These are phyloP conservation scores for Ophiocordyceps sinensis DNA, from an alignment of 2,329 filamentous ascomycete genomes.

Conservation along the genomic window DNA sequence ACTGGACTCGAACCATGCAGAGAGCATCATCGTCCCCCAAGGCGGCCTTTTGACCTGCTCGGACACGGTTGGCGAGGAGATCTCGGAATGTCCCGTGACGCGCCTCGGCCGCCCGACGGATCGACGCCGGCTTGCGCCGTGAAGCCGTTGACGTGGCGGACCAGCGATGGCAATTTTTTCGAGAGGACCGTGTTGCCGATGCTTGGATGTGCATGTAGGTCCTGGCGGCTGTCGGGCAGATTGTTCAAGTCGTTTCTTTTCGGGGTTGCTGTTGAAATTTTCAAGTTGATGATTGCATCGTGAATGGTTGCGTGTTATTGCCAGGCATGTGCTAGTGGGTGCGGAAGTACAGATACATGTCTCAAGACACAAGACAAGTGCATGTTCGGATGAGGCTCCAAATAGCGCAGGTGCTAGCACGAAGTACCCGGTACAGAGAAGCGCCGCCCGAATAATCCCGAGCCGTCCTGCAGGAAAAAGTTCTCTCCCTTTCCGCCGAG, in stretches of 20 bases:
- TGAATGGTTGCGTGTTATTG: too few relatives aligned
- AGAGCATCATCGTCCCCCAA: neutral
- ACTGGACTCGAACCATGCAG: neutral
- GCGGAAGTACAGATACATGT: too few relatives aligned
- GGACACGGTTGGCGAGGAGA: neutral
- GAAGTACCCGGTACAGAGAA: neutral
- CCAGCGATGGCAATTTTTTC: neutral
- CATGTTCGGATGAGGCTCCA: too few relatives aligned
- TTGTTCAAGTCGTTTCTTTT: too few relatives aligned
- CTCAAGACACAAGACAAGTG: too few relatives aligned
- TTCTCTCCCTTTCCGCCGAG: neutral
- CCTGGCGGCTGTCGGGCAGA: too few relatives aligned
- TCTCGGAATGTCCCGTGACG: conserved; percentile 1
- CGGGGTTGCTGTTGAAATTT: too few relatives aligned
- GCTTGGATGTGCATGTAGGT: too few relatives aligned
- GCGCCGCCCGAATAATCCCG: neutral
- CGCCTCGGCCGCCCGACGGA: neutral
- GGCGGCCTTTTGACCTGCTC: conserved; percentile 1
- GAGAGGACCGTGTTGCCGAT: too few relatives aligned
- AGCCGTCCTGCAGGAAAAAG: neutral
- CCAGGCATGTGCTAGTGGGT: too few relatives aligned
- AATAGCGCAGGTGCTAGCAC: neutral
- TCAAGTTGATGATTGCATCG: too few relatives aligned
- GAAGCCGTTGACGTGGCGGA: too few relatives aligned
- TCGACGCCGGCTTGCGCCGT: neutral